A percentile compares a stretch with the other conserved stretches of the same genome.
These are phyloP conservation scores for Syzygium aqueum DNA, from an alignment of 345 rosid species.

Conservation along the genomic window DNA sequence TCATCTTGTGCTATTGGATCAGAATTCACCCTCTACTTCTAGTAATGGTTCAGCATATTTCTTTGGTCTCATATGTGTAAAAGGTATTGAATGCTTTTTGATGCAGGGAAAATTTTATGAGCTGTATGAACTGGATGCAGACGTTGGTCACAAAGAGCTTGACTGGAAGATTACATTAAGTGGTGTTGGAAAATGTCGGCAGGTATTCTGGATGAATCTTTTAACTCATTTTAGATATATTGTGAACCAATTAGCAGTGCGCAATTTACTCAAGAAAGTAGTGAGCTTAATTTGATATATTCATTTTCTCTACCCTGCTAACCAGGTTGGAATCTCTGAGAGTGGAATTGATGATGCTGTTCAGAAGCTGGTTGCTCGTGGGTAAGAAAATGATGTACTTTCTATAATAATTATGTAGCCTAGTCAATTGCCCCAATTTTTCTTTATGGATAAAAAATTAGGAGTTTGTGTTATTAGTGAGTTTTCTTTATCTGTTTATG, in stretches of 20 bases:
- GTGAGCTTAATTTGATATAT: neutral
- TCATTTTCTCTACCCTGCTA: neutral
- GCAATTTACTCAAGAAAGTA: neutral
- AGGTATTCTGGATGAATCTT: constrained; percentile 31
- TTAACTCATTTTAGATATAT: neutral
- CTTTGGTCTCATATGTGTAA: constrained; percentile 2
- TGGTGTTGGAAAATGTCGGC: constrained; percentile 96
- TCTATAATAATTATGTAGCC: neutral
- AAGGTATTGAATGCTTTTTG: neutral
- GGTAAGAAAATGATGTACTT: constrained; percentile 37
- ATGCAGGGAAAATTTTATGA: constrained; percentile 86
- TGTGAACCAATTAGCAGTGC: neutral
- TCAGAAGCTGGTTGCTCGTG: constrained; percentile 81
- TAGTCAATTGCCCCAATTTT: neutral
- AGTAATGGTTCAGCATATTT: neutral
- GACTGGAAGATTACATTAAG: constrained; percentile 94
- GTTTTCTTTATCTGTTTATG: neutral
- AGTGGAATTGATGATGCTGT: constrained; percentile 88
- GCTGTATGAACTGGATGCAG: constrained; percentile 96
- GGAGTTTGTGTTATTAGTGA: neutral
- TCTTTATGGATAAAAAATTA: neutral
- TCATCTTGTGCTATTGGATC: neutral
- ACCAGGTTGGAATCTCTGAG: constrained; percentile 81
- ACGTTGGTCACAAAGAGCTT: constrained; percentile 84
- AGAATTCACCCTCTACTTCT: neutral